Base-by-base conservation (phyloP, 2,329 filamentous ascomycete genomes). In the Reticulascus tulasneorum region DNA sequence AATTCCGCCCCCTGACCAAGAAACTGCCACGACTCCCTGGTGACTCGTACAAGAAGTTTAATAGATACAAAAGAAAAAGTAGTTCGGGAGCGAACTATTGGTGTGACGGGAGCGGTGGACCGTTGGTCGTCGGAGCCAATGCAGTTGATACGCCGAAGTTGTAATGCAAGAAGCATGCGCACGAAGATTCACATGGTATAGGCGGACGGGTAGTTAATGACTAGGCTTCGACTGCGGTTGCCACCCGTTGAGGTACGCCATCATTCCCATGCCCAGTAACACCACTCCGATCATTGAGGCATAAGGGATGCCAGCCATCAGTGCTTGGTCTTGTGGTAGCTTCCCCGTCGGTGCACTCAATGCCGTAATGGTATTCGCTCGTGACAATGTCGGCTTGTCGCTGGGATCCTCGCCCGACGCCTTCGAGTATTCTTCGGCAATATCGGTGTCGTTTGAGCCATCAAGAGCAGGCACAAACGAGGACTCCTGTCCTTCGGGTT, bases 241-340 rank as follows among this genome's bases (percentile, higher is more conserved):
- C 85, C 85, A 91, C 33, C 84, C 83, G 53, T 93, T 93, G 49
- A 93, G 72, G 60, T 89, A 90, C 26, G 84, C 85, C 86, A 93
- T 93, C 46, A 93, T 59, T 11, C 86, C 84, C 66, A 93, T 83
- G 21, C 86, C 86, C 42, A 93, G 66, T 37, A 93, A 61, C 18
- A 93, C 86, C 21, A 93, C 86, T 9, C 86, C 84, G 29, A 93
- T 63, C 76, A 91, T 88, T 3, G 84, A 89, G 25, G 84, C 82
- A 53, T 90, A 91, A 12, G 86, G 86, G 40, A 86, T 69, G 37
- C 75, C 72, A 29, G 81, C 71, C 43, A 76, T 54, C 38, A 74
- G 52, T 33, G 56, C 66, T 46, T 62, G 63, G 29, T 73, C 67
- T 38, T 56, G 67, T 43, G 56, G 53, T 42, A 63, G 55, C 42